Percentiles rank a stretch among this genome's conserved stretches.
phyloP scores from a whole-genome alignment of 352 stramenopile genomes.

The Globisporangium mamillatum region DNA sequence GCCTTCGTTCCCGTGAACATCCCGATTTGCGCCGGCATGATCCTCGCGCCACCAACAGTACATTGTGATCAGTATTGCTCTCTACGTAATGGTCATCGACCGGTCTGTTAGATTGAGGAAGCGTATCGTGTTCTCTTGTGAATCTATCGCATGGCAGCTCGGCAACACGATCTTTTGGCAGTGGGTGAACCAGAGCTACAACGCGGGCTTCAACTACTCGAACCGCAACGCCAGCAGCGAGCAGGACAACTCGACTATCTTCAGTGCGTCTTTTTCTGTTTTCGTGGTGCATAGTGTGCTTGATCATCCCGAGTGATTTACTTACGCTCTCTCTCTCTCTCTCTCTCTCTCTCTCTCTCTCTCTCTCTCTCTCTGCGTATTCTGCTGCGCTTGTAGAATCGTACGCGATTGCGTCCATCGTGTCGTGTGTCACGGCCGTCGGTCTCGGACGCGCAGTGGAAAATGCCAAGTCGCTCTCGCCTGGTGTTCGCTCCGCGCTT shows the following conservation, averaged over 20 bases:
- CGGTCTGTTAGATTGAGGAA: too few species aligned
- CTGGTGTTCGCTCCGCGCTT: constrained; percentile 50
- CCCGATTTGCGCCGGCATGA: constrained; percentile 83
- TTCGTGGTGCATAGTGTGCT: neutral
- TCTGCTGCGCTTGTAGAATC: constrained; percentile 40
- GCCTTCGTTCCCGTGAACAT: constrained; percentile 88
- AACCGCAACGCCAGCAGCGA: constrained; percentile 85
- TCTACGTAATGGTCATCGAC: too few species aligned
- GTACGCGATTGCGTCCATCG: constrained; percentile 71
- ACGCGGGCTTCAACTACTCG: constrained; percentile 87
- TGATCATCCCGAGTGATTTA: neutral
- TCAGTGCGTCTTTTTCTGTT: constrained; percentile 43
- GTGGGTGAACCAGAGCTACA: constrained; percentile 90
- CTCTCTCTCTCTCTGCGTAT: too few species aligned
- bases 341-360: neutral
- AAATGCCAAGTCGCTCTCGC: constrained; percentile 69
- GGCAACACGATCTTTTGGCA: constrained; percentile 87
- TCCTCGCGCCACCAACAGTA: constrained; percentile 63
- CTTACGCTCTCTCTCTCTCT: neutral
- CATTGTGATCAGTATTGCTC: too few species aligned
- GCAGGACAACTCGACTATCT: constrained; percentile 68
- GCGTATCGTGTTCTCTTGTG: neutral
- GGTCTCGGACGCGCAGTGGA: constrained; percentile 75
- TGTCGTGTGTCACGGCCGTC: constrained; percentile 77
- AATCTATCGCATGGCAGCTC: constrained; percentile 24